These are phyloP conservation scores for Cicer yamashitae DNA, from an alignment of 306 rosid species.

Conservation along the genomic window DNA sequence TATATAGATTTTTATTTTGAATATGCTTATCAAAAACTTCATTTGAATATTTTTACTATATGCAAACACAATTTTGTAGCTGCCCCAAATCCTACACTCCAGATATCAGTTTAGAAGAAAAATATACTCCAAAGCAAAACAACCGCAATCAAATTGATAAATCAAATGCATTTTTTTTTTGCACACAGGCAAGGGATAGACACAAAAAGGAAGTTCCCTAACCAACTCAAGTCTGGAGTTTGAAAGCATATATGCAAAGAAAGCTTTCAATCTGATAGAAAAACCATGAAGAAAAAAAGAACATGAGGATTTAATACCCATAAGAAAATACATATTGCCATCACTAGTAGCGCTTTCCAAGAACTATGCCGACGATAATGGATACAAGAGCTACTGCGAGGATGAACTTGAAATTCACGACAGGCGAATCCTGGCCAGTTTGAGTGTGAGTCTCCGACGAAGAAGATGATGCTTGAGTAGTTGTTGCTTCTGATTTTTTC, in stretches of 20 bases:
- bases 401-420: conserved; percentile 61
- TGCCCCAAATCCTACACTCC: conserved; percentile 15
- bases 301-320: conserved; percentile 15
- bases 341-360: conserved; percentile 82
- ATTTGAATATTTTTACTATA: too few relatives aligned
- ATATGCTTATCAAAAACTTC: too few relatives aligned
- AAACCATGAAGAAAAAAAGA: conserved; percentile 25
- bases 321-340: conserved; percentile 16
- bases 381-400: conserved; percentile 80
- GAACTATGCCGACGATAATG: conserved; percentile 73
- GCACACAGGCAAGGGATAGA: conserved; percentile 65
- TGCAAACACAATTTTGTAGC: conserved; percentile 12
- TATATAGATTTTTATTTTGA: too few relatives aligned
- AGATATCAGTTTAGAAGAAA: conserved; percentile 24
- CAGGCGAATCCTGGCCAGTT: conserved; percentile 58
- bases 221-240: conserved; percentile 54
- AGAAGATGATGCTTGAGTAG: conserved; percentile 62
- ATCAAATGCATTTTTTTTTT: conserved; percentile 50
- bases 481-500: conserved; percentile 73
- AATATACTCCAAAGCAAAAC: conserved; percentile 30
- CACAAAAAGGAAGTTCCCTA: conserved; percentile 66
- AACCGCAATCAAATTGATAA: conserved; percentile 44
- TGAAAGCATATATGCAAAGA: conserved; percentile 53
- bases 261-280: conserved; percentile 51
- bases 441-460: conserved; percentile 52